Conservation (phyloP, 192 early-diverging fungal species). For the Martensiomyces pterosporus region DNA sequence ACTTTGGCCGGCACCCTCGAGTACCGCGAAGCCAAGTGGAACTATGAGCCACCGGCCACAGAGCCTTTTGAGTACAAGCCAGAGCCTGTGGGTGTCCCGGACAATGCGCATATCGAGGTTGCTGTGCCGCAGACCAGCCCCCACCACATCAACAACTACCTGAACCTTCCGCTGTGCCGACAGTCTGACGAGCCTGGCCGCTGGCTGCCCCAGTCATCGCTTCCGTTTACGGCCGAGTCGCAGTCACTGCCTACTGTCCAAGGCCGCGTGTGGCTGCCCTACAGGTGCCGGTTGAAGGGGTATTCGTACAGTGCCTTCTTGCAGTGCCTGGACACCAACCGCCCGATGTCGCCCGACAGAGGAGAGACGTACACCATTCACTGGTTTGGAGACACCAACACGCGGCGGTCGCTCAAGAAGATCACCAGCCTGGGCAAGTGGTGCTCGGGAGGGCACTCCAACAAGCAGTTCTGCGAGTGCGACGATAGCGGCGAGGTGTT, state of each 20-base stretch:
- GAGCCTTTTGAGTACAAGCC: constrained; percentile 1
- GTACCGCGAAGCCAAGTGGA: constrained; percentile 17
- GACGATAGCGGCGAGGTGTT: constrained; percentile 26
- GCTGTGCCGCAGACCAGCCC: constrained; percentile 4
- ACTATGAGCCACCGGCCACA: constrained; percentile 11
- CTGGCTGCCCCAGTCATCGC: constrained; percentile 1
- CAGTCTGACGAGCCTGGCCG: constrained; percentile 12
- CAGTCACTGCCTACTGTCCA: background rate
- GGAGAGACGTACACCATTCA: constrained; percentile 11
- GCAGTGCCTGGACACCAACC: constrained; percentile 13
- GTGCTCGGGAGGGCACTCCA: constrained; percentile 2
- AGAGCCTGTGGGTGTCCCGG: constrained; percentile 6
- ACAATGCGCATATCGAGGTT: constrained; percentile 1
- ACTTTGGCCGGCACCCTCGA: constrained; percentile 4
- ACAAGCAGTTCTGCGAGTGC: constrained; percentile 3
- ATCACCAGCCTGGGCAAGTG: constrained; percentile 16
- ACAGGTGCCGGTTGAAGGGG: constrained; percentile 4
- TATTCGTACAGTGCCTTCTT: constrained; percentile 14
- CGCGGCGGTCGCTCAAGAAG: constrained; percentile 19
- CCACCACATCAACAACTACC: constrained; percentile 7
- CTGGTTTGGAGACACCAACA: constrained; percentile 20
- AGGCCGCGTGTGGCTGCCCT: constrained; percentile 15
- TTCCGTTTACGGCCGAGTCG: background rate
- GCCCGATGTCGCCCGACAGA: constrained; percentile 5
- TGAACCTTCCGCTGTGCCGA: constrained; percentile 9